phyloP scores from a whole-genome alignment of 768 basidiomycete genomes.

The Dacryopinax spathularia region DNA sequence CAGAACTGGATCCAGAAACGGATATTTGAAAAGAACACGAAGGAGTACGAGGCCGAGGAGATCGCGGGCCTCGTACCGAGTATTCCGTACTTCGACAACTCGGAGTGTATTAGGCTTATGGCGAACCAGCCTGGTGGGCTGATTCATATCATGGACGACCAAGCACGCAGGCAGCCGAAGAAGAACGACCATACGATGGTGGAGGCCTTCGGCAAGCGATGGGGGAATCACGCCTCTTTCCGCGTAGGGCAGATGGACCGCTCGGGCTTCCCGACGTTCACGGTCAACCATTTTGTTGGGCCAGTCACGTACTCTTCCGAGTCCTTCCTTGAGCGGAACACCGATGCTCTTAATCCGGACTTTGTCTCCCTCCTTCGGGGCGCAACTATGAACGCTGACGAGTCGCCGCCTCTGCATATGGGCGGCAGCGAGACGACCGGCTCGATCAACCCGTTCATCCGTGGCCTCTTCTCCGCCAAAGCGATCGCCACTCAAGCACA shows the following conservation, averaged over 20 bases:
- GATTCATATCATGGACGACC: slow-evolving; percentile 96
- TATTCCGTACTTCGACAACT: slow-evolving; percentile 76
- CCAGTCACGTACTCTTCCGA: slow-evolving; percentile 86
- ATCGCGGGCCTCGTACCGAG: slow-evolving; percentile 54
- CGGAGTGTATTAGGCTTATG: slow-evolving; percentile 74
- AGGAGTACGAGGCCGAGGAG: slow-evolving; percentile 73
- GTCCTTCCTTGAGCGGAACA: slow-evolving; percentile 74
- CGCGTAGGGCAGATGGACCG: slow-evolving; percentile 64
- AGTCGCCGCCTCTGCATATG: slow-evolving; percentile 3
- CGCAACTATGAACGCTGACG: slow-evolving; percentile 10
- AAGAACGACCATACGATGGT: slow-evolving; percentile 92
- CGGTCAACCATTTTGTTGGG: slow-evolving; percentile 81
- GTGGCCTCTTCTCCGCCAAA: slow-evolving; percentile 74
- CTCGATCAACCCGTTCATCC: slow-evolving; percentile 81
- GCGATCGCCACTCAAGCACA: slow-evolving; percentile 87
- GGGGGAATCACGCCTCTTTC: slow-evolving; percentile 88
- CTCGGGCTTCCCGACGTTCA: slow-evolving; percentile 73
- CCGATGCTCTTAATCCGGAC: slow-evolving; percentile 82
- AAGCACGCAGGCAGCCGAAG: slow-evolving; percentile 69
- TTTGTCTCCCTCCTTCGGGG: slow-evolving; percentile 83
- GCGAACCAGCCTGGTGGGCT: slow-evolving; percentile 81
- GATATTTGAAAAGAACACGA: slow-evolving; percentile 66
- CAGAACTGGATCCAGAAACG: slow-evolving; percentile 68
- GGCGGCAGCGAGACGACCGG: slow-evolving; percentile 50
- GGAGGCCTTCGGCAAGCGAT: slow-evolving; percentile 84